Percentiles rank a stretch among this genome's conserved stretches.
These are phyloP conservation scores for Neurospora sp. DNA, from an alignment of 495 filamentous ascomycete species.

Conservation along the genomic window DNA sequence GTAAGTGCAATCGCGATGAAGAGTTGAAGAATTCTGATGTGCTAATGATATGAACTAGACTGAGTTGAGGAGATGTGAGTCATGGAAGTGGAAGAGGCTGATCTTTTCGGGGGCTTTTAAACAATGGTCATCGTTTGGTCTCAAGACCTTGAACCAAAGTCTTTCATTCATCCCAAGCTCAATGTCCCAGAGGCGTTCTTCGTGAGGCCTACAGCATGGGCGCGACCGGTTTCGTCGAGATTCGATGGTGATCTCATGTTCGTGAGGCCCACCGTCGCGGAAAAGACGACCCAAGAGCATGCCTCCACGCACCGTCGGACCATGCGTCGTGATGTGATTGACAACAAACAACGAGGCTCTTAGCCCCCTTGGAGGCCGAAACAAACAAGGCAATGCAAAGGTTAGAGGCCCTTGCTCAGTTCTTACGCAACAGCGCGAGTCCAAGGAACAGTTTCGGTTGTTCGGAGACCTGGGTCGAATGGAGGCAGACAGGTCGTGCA, in stretches of 20 bases:
- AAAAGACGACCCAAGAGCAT: background rate
- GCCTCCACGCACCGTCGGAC: background rate
- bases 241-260: background rate
- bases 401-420: background rate
- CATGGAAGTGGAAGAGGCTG: background rate
- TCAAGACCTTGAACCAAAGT: too few relatives aligned
- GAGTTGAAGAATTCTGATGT: background rate
- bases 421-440: background rate
- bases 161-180: too few relatives aligned
- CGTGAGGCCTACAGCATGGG: background rate
- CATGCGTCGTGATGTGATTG: background rate
- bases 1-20: background rate
- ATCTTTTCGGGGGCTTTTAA: background rate
- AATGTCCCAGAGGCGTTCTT: background rate
- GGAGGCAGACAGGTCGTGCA: background rate
- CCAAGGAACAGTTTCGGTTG: background rate
- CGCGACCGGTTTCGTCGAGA: background rate
- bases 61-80: background rate
- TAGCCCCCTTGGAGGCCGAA: background rate
- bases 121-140: too few relatives aligned
- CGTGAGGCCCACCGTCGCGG: background rate
- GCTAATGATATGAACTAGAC: background rate
- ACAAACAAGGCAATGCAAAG: background rate
- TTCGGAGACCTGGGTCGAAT: background rate
- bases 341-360: background rate